These are phyloP conservation scores for Aspergillus luchuensis DNA, from an alignment of 2,329 filamentous ascomycete genomes.

Conservation along the genomic window DNA sequence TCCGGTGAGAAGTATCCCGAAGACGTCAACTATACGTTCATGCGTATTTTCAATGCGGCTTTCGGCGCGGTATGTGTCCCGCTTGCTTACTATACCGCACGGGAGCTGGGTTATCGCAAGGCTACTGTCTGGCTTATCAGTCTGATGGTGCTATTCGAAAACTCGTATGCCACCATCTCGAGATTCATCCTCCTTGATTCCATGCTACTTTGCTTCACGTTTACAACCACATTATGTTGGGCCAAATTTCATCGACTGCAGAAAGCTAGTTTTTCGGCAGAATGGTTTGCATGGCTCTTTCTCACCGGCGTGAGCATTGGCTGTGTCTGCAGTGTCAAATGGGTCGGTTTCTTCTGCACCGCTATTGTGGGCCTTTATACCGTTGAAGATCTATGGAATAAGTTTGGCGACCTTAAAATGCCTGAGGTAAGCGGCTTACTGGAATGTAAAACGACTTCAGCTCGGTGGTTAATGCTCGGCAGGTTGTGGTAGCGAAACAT, in stretches of 20 bases:
- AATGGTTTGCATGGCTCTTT: slow-evolving; percentile 95
- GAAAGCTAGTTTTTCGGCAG: slow-evolving; percentile 78
- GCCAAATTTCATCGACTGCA: slow-evolving; percentile 91
- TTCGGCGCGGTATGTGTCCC: slow-evolving; percentile 93
- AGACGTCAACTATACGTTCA: slow-evolving; percentile 95
- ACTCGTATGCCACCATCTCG: slow-evolving; percentile 98
- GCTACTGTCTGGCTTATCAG: slow-evolving; percentile 93
- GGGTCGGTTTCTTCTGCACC: slow-evolving; percentile 94
- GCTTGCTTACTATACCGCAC: slow-evolving; percentile 91
- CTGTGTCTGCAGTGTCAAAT: slow-evolving; percentile 97
- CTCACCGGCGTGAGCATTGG: slow-evolving; percentile 94
- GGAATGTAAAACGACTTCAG: background rate
- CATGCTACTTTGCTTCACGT: slow-evolving; percentile 98
- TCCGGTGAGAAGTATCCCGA: slow-evolving; percentile 93
- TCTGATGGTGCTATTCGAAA: slow-evolving; percentile 96
- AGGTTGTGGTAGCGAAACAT: slow-evolving; percentile 72
- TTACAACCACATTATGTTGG: slow-evolving; percentile 96
- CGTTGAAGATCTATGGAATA: slow-evolving; percentile 94
- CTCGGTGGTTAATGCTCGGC: slow-evolving; percentile 34
- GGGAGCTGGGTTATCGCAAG: slow-evolving; percentile 81
- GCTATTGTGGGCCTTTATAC: slow-evolving; percentile 95
- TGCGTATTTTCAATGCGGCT: slow-evolving; percentile 95
- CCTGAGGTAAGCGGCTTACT: slow-evolving; percentile 63
- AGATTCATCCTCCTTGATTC: slow-evolving; percentile 97
- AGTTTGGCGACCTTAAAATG: slow-evolving; percentile 94